Percentiles rank a stretch among this genome's conserved stretches.
Conservation (phyloP, 129 eudicot species). For the Ambrosia trifida region DNA sequence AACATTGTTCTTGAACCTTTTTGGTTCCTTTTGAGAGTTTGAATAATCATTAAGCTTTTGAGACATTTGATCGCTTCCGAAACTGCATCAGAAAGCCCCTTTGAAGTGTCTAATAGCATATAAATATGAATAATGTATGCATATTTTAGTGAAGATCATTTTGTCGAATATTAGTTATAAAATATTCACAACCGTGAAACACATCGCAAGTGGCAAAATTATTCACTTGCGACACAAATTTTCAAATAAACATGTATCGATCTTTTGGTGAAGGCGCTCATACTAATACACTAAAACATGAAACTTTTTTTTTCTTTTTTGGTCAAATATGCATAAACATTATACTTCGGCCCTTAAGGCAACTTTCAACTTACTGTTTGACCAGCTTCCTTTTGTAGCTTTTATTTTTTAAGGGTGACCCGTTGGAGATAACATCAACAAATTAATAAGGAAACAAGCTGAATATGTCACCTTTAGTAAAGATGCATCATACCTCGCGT, state of each 20-base stretch:
- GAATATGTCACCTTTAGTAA: not conserved
- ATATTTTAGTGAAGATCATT: not conserved
- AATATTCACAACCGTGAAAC: not conserved
- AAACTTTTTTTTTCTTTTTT: not conserved
- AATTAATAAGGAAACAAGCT: not conserved
- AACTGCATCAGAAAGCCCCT: no score
- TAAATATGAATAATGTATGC: not conserved
- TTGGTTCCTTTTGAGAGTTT: no score
- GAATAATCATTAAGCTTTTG: no score
- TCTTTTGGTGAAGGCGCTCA: not conserved
- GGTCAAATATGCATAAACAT: not conserved
- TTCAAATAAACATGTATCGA: not conserved
- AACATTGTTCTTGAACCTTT: no score
- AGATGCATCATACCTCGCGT: slow-evolving; percentile 52
- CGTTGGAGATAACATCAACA: slow-evolving; percentile 3
- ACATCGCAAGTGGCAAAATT: not conserved
- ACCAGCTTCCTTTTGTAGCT: slow-evolving; percentile 11
- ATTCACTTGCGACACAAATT: not conserved
- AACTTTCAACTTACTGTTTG: not conserved
- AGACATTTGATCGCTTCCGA: no score
- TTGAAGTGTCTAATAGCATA: not conserved
- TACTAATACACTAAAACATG: not conserved
- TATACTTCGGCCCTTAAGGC: not conserved
- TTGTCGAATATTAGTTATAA: not conserved
- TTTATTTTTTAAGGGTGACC: not conserved